phyloP scores from a whole-genome alignment of 768 basidiomycete genomes.

The Rhizopogon sp. region DNA sequence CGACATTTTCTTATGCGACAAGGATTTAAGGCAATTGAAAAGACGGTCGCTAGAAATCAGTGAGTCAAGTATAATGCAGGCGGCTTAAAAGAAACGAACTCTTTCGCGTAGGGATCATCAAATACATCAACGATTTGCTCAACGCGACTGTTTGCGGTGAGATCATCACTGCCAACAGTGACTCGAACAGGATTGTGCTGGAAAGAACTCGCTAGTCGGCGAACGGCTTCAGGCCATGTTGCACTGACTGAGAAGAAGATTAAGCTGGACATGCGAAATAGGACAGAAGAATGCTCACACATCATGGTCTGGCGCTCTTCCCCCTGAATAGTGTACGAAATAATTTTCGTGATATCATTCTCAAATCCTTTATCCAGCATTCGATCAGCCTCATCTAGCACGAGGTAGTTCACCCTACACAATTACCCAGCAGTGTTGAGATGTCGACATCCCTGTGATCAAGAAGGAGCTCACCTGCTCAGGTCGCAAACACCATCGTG shows the following conservation, averaged over 20 bases:
- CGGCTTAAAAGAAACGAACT: slow-evolving; percentile 44
- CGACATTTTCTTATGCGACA: slow-evolving; percentile 60
- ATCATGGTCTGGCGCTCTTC: slow-evolving; percentile 86
- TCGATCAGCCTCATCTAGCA: slow-evolving; percentile 95
- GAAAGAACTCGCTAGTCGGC: slow-evolving; percentile 85
- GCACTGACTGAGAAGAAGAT: slow-evolving; percentile 68
- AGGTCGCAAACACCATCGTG: slow-evolving; percentile 83
- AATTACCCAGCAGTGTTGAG: slow-evolving; percentile 2
- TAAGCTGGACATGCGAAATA: background rate
- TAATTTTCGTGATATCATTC: slow-evolving; percentile 92
- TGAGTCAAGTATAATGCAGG: background rate
- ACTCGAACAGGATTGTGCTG: slow-evolving; percentile 80
- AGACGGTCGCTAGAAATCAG: slow-evolving; percentile 50
- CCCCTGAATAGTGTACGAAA: slow-evolving; percentile 63
- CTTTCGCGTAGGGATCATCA: slow-evolving; percentile 79
- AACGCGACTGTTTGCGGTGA: slow-evolving; percentile 92
- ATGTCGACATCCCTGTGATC: background rate
- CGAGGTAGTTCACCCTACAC: slow-evolving; percentile 79
- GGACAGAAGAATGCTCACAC: slow-evolving; percentile 54
- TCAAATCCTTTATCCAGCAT: slow-evolving; percentile 99
- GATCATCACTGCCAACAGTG: slow-evolving; percentile 92
- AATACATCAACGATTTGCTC: slow-evolving; percentile 91
- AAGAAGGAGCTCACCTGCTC: slow-evolving; percentile 46
- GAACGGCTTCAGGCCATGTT: slow-evolving; percentile 96
- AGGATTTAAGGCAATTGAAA: slow-evolving; percentile 45